phyloP scores from a whole-genome alignment of 2,329 filamentous ascomycete species.

The Sclerotinia borealis region DNA sequence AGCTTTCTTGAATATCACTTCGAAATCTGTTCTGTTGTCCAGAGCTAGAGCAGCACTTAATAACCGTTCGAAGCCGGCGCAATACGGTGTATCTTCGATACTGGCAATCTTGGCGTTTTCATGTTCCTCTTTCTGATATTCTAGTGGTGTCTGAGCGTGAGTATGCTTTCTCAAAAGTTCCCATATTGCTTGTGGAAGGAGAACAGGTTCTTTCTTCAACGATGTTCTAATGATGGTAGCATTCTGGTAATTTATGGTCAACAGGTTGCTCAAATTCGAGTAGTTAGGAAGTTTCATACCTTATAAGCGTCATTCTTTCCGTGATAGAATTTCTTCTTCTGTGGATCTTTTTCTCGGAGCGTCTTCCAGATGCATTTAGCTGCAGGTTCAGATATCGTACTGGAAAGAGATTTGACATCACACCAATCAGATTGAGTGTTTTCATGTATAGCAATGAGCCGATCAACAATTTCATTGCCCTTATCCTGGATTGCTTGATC shows the following conservation, averaged over 20 bases:
- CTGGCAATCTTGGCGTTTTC: constrained; percentile 14
- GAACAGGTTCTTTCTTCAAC: constrained; percentile 14
- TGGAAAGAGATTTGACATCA: constrained; percentile 17
- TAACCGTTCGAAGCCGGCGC: constrained; percentile 13
- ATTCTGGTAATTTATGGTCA: constrained; percentile 9
- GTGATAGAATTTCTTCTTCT: constrained; percentile 14
- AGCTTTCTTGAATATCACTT: constrained; percentile 21
- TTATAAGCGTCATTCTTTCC: background rate
- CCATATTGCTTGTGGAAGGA: constrained; percentile 14
- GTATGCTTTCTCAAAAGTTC: constrained; percentile 4
- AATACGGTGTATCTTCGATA: constrained; percentile 16
- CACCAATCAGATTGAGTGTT: constrained; percentile 14
- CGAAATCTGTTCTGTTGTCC: constrained; percentile 15
- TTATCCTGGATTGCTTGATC: constrained; percentile 1
- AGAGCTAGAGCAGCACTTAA: constrained; percentile 21
- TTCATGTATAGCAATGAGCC: constrained; percentile 23
- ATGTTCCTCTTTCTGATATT: constrained; percentile 12
- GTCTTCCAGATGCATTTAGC: constrained; percentile 20
- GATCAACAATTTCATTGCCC: background rate
- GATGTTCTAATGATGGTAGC: constrained; percentile 10
- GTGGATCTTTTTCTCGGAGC: constrained; percentile 6
- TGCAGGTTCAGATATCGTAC: constrained; percentile 11
- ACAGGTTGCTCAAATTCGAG: no score
- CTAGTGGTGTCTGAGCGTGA: constrained; percentile 8
- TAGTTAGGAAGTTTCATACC: constrained; percentile 2